Evolutionary conservation across 106 monocot species (phyloP), one percentile per base, ranked within the genome.

Genomic region (Acorus calamus): DNA sequence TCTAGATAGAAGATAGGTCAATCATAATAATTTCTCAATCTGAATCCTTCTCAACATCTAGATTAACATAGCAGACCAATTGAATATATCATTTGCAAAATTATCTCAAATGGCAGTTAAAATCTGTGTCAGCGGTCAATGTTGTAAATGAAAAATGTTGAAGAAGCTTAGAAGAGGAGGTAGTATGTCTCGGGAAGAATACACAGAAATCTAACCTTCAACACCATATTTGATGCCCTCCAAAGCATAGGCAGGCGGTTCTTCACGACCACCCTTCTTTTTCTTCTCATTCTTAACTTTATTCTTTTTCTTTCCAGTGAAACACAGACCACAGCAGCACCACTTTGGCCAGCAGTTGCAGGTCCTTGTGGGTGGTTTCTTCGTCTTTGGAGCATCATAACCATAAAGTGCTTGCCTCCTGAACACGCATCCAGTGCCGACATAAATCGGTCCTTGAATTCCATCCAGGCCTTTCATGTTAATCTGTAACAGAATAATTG

Each of bases 381-480:
- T 88, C 2, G 53, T 47, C 55, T 88, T 88, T 10, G 88, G 88
- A 58, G 84, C 88, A 71, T 83, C 88, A 71, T 52, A 75, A n/a
- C 84, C 88, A 68, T 81, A 88, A 12, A 88, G 80, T 71, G 78
- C 75, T 49, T 73, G 85, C 51, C 85, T 74, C 62, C 85, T 60
- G 75, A 85, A 85, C 0, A 86, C 86, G 65, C 90, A 90, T 55
- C 90, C 90, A 53, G 91, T 91, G 7, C 91, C 91, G 0, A 91
- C 91, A 71, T 91, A 91, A 61, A 91, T 86, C 44, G 91, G 91
- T 44, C 91, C 91, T 86, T 91, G 91, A 55, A 91, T 91, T 4
- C 91, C 91, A 73, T 91, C 86, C 60, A 92, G 76, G 46, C 91
- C 91, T 84, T 92, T 92, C 91, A 92, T 92, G 60, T 92, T 92